Conservation (phyloP, 2,329 filamentous ascomycete genomes). For the Truncatella angustata region DNA sequence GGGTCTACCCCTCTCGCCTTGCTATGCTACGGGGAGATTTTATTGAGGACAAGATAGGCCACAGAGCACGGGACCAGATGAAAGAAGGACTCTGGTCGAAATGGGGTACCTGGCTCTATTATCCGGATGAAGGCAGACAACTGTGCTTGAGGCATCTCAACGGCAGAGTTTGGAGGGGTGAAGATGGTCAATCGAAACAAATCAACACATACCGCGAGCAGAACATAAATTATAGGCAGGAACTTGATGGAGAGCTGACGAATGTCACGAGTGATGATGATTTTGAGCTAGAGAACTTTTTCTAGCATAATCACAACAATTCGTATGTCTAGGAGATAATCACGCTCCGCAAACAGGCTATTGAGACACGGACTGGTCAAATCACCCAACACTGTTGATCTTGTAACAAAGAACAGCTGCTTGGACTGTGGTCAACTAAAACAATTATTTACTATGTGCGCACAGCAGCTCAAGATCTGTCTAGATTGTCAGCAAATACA, state of each 20-base stretch:
- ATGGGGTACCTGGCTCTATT: conserved; percentile 57
- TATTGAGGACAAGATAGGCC: conserved; percentile 56
- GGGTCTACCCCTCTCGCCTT: conserved; percentile 48
- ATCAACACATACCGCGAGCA: not conserved
- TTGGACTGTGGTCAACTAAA: too few relatives aligned
- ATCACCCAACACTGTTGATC: too few relatives aligned
- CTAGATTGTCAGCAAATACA: too few relatives aligned
- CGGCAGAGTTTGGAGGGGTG: conserved; percentile 48
- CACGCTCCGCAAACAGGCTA: too few relatives aligned
- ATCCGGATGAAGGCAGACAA: conserved; percentile 42
- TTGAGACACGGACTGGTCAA: too few relatives aligned
- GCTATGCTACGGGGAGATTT: conserved; percentile 52
- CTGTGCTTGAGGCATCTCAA: conserved; percentile 50
- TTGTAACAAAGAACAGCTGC: too few relatives aligned
- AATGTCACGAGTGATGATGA: not conserved
- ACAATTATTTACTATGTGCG: too few relatives aligned
- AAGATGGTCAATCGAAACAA: conserved; percentile 25
- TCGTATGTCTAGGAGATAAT: too few relatives aligned
- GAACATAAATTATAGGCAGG: not conserved
- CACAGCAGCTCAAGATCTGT: too few relatives aligned
- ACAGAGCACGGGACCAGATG: conserved; percentile 54
- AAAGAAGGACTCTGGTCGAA: conserved; percentile 49
- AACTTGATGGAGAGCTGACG: not conserved
- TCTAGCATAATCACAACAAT: not conserved
- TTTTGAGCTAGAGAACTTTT: not conserved